Evolutionary conservation across 225 moss, liverwort and hornwort species (phyloP).

Genomic region (Lunularia cruciata): DNA sequence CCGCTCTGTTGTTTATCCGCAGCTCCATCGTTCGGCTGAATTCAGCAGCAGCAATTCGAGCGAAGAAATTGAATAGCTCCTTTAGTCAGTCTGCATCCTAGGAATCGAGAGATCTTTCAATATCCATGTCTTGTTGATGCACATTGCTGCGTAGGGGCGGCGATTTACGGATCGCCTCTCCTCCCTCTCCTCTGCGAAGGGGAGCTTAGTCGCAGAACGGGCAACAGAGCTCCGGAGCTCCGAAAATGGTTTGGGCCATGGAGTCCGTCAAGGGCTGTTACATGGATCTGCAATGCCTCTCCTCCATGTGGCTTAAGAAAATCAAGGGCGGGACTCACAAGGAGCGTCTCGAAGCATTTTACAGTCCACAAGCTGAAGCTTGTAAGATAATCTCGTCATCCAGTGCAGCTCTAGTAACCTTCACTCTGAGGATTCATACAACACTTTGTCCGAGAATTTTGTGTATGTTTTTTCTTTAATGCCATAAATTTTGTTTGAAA

Average conservation of each 20-base stretch:
- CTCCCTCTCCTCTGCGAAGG: constrained; percentile 10
- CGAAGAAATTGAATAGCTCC: background rate
- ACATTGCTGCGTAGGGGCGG: constrained; percentile 12
- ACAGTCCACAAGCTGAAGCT: constrained; percentile 87
- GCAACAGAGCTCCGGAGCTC: background rate
- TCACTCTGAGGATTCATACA: too few species aligned
- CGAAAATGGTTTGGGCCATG: constrained; percentile 22
- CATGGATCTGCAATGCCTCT: constrained; percentile 78
- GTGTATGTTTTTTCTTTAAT: too few species aligned
- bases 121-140: constrained; percentile 4
- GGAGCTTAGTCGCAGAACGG: constrained; percentile 20
- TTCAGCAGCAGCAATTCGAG: background rate
- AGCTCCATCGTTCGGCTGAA: background rate
- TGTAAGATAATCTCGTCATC: too few species aligned
- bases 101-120: background rate
- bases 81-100: too few species aligned
- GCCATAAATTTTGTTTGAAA: too few species aligned
- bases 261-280: constrained; percentile 50
- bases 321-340: constrained; percentile 87
- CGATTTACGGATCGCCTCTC: constrained; percentile 2
- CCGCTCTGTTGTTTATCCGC: background rate
- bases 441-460: too few species aligned
- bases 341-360: constrained; percentile 86
- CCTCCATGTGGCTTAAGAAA: constrained; percentile 66
- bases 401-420: too few species aligned